These are phyloP conservation scores for Candida insectalens DNA, from an alignment of 805 yeast genomes.

Conservation along the genomic window DNA sequence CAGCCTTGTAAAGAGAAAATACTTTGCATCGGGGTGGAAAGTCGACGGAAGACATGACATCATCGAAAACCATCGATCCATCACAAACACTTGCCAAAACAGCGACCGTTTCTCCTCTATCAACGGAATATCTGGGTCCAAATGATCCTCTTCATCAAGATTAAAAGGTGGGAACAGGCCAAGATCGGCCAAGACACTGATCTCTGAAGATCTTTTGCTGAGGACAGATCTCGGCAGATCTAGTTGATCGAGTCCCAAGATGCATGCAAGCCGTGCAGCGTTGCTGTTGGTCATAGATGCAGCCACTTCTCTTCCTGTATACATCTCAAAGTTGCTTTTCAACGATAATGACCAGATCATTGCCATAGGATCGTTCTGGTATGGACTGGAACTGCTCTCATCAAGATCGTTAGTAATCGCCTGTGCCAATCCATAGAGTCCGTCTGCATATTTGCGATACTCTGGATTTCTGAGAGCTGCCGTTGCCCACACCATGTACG, in stretches of 20 bases:
- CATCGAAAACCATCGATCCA: slow-evolving; percentile 23
- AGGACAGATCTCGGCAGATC: slow-evolving; percentile 15
- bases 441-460: slow-evolving; percentile 9
- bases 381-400: no score
- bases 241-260: slow-evolving; percentile 22
- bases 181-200: not conserved
- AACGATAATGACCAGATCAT: not conserved
- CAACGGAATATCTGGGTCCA: slow-evolving; percentile 18
- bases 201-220: slow-evolving; percentile 2
- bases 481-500: slow-evolving; percentile 18
- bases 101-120: slow-evolving; percentile 21
- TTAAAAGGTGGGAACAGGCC: no score
- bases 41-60: slow-evolving; percentile 23
- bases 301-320: slow-evolving; percentile 16
- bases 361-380: not conserved
- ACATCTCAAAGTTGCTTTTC: slow-evolving; percentile 19
- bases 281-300: slow-evolving; percentile 19
- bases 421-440: no score
- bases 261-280: slow-evolving; percentile 20
- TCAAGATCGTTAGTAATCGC: no score
- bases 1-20: no score
- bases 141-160: slow-evolving; percentile 13
- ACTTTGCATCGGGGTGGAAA: no score
- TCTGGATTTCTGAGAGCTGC: slow-evolving; percentile 11
- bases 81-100: slow-evolving; percentile 22